Percentiles rank a stretch among this genome's conserved stretches.
These are phyloP conservation scores for Penicillium crustosum DNA, from an alignment of 2,329 filamentous ascomycete species.

Conservation along the genomic window DNA sequence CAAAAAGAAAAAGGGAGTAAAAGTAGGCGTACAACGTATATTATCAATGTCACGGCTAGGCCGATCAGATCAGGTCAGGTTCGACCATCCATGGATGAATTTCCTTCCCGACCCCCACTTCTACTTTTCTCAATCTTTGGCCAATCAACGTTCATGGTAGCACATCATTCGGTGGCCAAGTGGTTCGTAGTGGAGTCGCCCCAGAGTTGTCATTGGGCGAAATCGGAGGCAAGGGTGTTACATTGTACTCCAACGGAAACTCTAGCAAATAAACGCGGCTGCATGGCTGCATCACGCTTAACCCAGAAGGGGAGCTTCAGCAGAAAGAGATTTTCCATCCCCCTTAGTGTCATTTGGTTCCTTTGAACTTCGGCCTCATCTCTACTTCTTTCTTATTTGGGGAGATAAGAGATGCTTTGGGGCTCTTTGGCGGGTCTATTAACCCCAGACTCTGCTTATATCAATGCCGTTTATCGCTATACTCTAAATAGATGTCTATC, in stretches of 20 bases:
- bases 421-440: constrained; percentile 1
- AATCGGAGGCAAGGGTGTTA: constrained; percentile 7
- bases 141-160: constrained; percentile 13
- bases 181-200: constrained; percentile 6
- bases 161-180: constrained; percentile 13
- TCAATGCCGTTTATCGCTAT: background rate
- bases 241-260: constrained; percentile 17
- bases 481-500: background rate
- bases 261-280: constrained; percentile 7
- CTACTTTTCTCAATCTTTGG: constrained; percentile 11
- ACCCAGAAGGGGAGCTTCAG: constrained; percentile 40
- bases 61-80: constrained; percentile 7
- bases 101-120: background rate
- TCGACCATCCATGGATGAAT: constrained; percentile 3
- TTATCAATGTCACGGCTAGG: background rate
- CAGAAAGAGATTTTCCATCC: constrained; percentile 27
- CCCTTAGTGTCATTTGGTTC: background rate
- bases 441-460: background rate
- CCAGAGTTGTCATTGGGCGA: constrained; percentile 16
- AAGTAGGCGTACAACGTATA: background rate
- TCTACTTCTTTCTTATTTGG: constrained; percentile 5
- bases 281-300: constrained; percentile 19
- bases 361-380: background rate
- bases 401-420: constrained; percentile 2
- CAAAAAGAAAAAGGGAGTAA: background rate